These are phyloP conservation scores for Cyclostephanos tholiformis DNA, from an alignment of 108 stramenopile genomes.

Conservation along the genomic window DNA sequence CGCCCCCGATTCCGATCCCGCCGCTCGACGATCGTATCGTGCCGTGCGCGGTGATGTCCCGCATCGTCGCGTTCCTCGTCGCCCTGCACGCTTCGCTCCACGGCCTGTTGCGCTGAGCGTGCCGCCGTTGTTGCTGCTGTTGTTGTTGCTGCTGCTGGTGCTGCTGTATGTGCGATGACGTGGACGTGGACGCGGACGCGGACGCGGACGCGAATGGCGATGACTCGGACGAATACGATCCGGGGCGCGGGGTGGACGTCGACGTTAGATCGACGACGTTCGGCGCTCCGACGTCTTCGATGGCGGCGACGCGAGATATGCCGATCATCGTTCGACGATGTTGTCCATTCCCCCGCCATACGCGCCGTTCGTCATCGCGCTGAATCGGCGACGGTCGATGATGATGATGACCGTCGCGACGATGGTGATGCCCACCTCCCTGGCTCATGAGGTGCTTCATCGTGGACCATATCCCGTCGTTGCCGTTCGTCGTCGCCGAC, in stretches of 20 bases:
- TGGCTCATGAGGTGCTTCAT: conserved; percentile 45
- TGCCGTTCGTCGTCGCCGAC: conserved; percentile 1
- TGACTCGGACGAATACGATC: no score
- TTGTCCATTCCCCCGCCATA: no score
- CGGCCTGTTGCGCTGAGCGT: conserved; percentile 9
- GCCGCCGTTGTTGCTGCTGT: neutral
- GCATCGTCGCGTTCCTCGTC: conserved; percentile 12
- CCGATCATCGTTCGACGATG: no score
- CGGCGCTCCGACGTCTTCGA: conserved; percentile 1
- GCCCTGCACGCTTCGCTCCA: conserved; percentile 23
- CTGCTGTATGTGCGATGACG: no score
- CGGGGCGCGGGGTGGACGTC: no score
- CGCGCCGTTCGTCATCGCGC: no score
- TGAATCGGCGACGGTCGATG: neutral
- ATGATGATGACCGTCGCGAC: neutral
- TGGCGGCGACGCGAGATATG: neutral
- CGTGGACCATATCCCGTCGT: conserved; percentile 42
- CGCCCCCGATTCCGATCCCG: neutral
- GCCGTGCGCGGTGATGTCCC: conserved; percentile 13
- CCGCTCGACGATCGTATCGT: neutral
- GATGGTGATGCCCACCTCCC: conserved; percentile 10
- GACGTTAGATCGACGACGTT: conserved; percentile 36
- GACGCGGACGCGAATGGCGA: no score
- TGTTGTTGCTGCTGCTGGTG: neutral
- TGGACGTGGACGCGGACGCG: no score